Conservation (phyloP, 2,329 filamentous ascomycete genomes). For the Cordyceps cicadae region DNA sequence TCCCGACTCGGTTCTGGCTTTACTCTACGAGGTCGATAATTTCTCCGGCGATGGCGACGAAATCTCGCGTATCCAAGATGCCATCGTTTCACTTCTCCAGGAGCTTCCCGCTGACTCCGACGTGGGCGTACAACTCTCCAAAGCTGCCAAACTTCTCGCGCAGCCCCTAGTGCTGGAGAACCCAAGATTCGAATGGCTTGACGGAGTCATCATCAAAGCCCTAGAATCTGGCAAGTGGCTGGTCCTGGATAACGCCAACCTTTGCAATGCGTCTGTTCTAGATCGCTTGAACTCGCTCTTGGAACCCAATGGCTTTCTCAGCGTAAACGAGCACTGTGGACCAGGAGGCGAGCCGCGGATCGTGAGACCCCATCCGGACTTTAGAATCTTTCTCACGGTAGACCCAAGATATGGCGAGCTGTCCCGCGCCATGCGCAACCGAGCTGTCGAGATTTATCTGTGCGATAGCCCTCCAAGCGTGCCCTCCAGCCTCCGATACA, state of each 20-base stretch:
- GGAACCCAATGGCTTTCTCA: slow-evolving; percentile 78
- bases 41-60: slow-evolving; percentile 30
- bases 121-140: slow-evolving; percentile 39
- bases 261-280: slow-evolving; percentile 90
- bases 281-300: slow-evolving; percentile 91
- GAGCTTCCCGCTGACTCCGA: slow-evolving; percentile 36
- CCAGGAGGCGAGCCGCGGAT: slow-evolving; percentile 72
- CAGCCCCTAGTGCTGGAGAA: slow-evolving; percentile 53
- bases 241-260: slow-evolving; percentile 91
- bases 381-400: slow-evolving; percentile 88
- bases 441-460: slow-evolving; percentile 83
- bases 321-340: slow-evolving; percentile 87
- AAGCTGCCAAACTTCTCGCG: slow-evolving; percentile 42
- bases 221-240: slow-evolving; percentile 84
- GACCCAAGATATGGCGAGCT: slow-evolving; percentile 88
- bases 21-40: slow-evolving; percentile 43
- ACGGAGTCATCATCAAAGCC: slow-evolving; percentile 84
- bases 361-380: slow-evolving; percentile 74
- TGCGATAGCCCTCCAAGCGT: slow-evolving; percentile 33
- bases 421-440: slow-evolving; percentile 92
- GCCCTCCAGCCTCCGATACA: slow-evolving; percentile 27
- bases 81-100: slow-evolving; percentile 31
- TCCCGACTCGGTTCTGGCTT: slow-evolving; percentile 37
- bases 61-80: slow-evolving; percentile 29
- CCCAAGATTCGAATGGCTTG: slow-evolving; percentile 90